Percentiles rank a stretch among this genome's conserved stretches.
phyloP scores from a whole-genome alignment of 106 monocot species.

The Allium cepa region DNA sequence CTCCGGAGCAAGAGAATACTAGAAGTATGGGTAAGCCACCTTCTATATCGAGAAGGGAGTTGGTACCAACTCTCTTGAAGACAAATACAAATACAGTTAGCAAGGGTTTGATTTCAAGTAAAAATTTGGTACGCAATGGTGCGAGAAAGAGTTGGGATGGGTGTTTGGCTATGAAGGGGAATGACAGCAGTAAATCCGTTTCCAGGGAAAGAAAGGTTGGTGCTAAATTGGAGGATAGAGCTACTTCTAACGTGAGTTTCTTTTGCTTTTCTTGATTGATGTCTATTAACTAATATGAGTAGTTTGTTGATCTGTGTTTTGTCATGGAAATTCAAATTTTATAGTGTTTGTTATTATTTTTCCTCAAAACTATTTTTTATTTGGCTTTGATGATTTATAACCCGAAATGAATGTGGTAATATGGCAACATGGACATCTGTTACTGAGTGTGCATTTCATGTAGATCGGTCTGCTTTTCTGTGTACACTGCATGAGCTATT shows the following conservation, averaged over 20 bases:
- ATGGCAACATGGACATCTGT: no score
- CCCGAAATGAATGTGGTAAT: no score
- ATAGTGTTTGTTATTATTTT: no score
- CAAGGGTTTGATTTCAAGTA: constrained; percentile 11
- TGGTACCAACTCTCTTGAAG: constrained; percentile 35
- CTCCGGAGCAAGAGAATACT: constrained; percentile 41
- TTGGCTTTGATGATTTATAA: no score
- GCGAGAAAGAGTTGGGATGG: constrained; percentile 74
- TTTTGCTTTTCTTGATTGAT: constrained; percentile 4
- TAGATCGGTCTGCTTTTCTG: no score
- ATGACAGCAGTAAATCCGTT: constrained; percentile 11
- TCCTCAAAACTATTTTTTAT: no score
- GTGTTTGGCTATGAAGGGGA: constrained; percentile 17
- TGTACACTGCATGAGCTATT: no score
- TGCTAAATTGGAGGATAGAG: constrained; percentile 20
- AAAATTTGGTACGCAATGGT: constrained; percentile 33
- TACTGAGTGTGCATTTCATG: no score
- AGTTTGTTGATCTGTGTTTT: no score
- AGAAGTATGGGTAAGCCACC: constrained; percentile 23
- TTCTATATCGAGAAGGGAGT: constrained; percentile 32
- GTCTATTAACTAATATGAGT: no score
- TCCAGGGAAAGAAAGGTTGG: constrained; percentile 32
- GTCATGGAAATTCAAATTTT: no score
- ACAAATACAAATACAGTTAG: constrained; percentile 28
- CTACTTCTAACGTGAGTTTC: constrained; percentile 35